Evolutionary conservation across 345 rosid genomes (phyloP).

Genomic region (Rhizophora apiculata): DNA sequence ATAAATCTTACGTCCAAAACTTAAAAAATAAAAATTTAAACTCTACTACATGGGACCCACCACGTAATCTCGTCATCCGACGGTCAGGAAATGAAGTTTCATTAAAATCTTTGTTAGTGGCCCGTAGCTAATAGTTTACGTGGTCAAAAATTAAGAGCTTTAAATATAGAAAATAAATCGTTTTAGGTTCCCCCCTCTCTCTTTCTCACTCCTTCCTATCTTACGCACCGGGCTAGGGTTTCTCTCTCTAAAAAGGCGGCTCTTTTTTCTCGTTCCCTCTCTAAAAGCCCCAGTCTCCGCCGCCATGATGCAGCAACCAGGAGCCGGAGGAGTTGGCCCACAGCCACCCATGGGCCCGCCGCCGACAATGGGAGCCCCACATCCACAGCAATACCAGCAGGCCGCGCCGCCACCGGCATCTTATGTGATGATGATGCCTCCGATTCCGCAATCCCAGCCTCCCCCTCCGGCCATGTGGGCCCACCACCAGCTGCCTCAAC

Average conservation of each 20-base stretch:
- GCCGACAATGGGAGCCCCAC: no score
- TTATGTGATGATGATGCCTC: constrained; percentile 53
- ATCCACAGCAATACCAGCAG: constrained; percentile 36
- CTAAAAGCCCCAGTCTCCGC: background rate
- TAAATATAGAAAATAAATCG: no score
- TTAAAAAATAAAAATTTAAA: no score
- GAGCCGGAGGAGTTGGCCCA: constrained; percentile 48
- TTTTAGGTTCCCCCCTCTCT: no score
- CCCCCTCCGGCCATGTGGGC: constrained; percentile 63
- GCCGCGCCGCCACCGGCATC: constrained; percentile 22
- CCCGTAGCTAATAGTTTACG: background rate
- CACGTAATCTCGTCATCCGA: background rate
- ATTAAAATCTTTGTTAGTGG: background rate
- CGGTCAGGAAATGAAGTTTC: background rate
- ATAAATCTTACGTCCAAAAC: no score
- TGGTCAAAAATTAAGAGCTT: no score
- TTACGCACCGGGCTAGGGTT: constrained; percentile 4
- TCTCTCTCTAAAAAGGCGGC: background rate
- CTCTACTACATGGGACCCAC: no score
- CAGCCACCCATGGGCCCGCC: constrained; percentile 11
- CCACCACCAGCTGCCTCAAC: constrained; percentile 26
- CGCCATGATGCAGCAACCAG: constrained; percentile 67
- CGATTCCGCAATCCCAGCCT: constrained; percentile 33
- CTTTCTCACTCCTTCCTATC: background rate
- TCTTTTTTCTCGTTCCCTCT: background rate